phyloP scores from a whole-genome alignment of 768 basidiomycete species.

The Cystoderma amianthinum region DNA sequence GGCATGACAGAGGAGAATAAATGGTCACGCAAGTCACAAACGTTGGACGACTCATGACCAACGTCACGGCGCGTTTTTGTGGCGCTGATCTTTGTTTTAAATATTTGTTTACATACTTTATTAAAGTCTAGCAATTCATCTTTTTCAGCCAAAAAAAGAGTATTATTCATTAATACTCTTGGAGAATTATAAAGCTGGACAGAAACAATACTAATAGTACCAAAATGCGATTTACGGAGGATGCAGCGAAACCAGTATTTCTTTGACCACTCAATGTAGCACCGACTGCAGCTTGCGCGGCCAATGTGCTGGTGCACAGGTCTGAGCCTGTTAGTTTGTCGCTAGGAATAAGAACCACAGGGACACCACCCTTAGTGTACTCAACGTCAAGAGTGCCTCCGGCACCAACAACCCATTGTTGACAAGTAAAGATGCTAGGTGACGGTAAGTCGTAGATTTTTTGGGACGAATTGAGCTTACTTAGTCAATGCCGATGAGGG shows the following conservation, averaged over 20 bases:
- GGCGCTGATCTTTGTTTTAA: too few relatives aligned
- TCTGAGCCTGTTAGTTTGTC: constrained; percentile 25
- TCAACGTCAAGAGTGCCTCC: constrained; percentile 52
- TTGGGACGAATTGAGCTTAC: constrained; percentile 25
- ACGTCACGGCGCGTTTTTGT: too few relatives aligned
- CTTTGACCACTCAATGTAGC: constrained; percentile 6
- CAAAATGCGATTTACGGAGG: not conserved
- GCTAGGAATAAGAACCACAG: constrained; percentile 48
- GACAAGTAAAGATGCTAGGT: constrained; percentile 54
- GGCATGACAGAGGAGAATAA: too few relatives aligned
- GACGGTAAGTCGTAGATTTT: constrained; percentile 1
- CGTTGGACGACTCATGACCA: too few relatives aligned
- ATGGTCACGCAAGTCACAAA: too few relatives aligned
- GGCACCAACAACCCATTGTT: constrained; percentile 63
- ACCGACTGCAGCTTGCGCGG: constrained; percentile 11
- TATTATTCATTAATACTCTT: not conserved
- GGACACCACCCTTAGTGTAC: constrained; percentile 57
- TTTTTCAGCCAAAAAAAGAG: not conserved
- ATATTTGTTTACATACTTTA: too few relatives aligned
- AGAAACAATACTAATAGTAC: not conserved
- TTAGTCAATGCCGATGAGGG: constrained; percentile 44
- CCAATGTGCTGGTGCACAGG: constrained; percentile 24
- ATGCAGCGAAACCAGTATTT: not conserved
- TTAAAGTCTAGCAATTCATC: too few relatives aligned
- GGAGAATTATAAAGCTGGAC: too few relatives aligned